phyloP scores from a whole-genome alignment of 805 yeast genomes.

The Yamadazyma akitaensis region DNA sequence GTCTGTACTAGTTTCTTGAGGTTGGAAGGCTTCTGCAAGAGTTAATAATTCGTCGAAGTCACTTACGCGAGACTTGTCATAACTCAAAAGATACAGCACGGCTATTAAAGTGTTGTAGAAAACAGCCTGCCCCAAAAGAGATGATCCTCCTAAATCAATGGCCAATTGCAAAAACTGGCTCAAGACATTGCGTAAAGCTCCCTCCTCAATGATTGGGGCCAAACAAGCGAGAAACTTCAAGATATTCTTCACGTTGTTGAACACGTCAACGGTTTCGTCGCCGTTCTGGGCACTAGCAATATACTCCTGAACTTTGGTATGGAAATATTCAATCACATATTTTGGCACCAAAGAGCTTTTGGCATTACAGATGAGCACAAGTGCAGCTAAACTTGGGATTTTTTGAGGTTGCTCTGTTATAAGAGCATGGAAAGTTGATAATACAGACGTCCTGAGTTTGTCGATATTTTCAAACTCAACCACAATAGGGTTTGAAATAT shows the following conservation, averaged over 20 bases:
- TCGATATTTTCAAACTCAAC: slow-evolving; percentile 64
- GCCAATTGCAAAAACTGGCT: slow-evolving; percentile 54
- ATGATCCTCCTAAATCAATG: slow-evolving; percentile 36
- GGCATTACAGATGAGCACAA: slow-evolving; percentile 64
- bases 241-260: slow-evolving; percentile 68
- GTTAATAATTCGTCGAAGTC: slow-evolving; percentile 45
- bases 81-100: slow-evolving; percentile 60
- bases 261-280: slow-evolving; percentile 46
- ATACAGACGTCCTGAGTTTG: slow-evolving; percentile 53
- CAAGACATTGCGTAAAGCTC: slow-evolving; percentile 40
- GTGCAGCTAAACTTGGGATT: slow-evolving; percentile 63
- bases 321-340: slow-evolving; percentile 65
- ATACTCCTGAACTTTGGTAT: slow-evolving; percentile 56
- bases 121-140: slow-evolving; percentile 60
- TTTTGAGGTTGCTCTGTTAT: slow-evolving; percentile 90
- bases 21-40: slow-evolving; percentile 42
- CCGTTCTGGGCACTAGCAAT: slow-evolving; percentile 28
- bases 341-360: slow-evolving; percentile 64
- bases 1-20: slow-evolving; percentile 11
- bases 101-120: slow-evolving; percentile 59
- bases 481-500: slow-evolving; percentile 63
- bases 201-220: slow-evolving; percentile 56
- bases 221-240: slow-evolving; percentile 68
- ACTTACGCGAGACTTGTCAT: slow-evolving; percentile 25
- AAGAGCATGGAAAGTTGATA: slow-evolving; percentile 65